Base-by-base conservation (phyloP, 2,329 filamentous ascomycete genomes). In the Thelonectria blattea region DNA sequence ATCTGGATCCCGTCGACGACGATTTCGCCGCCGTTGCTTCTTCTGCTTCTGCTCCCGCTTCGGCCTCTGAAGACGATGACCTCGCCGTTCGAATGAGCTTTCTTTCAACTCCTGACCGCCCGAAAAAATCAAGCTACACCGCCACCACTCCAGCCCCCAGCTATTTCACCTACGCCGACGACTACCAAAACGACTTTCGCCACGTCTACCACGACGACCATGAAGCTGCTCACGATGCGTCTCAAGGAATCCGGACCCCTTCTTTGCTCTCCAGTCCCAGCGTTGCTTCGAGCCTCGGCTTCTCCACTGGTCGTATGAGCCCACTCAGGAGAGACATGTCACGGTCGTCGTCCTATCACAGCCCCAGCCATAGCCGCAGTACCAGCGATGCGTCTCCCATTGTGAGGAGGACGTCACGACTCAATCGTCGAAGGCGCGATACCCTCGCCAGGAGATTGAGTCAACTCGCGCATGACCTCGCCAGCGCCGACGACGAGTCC, bases 381-480 rank as follows among this genome's bases (percentile, higher is more conserved):
- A 48, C 60, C 14, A 68, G 60, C 41, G 66, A 68, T 53, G 64
- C 70, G 2, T 69, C 72, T 20, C 68, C 71, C 20, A 67, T 67
- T 57, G 42, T 52, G 9, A 66, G 67, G 8, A 61, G 67, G 42
- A 60, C 52, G 34, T 50, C 57, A 17, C 60, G 62, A 17, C 18
- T 55, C n/a, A 41, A 47, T 9, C 68, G 63, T 32, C 61, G 60
- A 34, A 69, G 47, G 47, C 69, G 69, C 30, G 65, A 83, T 62
- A 77, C 80, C 22, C 77, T 86, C 54, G 78, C 83, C 11, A 68
- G 73, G 58, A 74, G 77, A 17, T 67, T 79, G 34, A 76, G 72
- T 54, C 72, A 76, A 46, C 74, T 79, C 27, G 76, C 76, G 5
- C 74, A 76, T 62, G 75, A 75, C 52, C 74, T 79, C 49, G 72